Evolutionary conservation across 2,329 filamentous ascomycete species (phyloP), one percentile per base, ranked within the genome.

Genomic region (Aspergillus ochraceus): DNA sequence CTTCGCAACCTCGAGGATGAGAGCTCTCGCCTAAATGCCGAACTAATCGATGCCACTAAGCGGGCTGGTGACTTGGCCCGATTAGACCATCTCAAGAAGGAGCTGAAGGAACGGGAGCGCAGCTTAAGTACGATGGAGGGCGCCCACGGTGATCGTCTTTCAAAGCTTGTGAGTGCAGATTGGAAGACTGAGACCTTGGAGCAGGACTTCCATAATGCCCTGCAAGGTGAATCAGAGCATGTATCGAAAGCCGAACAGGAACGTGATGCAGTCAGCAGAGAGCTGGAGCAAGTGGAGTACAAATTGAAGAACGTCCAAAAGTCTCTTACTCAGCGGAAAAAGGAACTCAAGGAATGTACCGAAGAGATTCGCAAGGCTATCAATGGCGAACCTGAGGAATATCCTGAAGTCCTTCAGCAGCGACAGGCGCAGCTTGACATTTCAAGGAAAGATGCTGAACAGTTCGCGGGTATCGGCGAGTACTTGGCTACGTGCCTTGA

Each of bases 61-160:
- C 85, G 90, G 59, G 92, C 92, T 6, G 87, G 89, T 4, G 92
- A 96, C 63, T 85, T 92, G 42, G 95, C 94, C 12, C 89, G 90
- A 67, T 83, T 99, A 11, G 91, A 96, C 59, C 88, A 90, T 66
- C 83, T 93, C 36, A 92, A 90, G 69, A 93, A 92, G 67, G 90
- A 97, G 70, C 76, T 92, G 29, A 85, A 86, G 63, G 88, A 92
- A 65, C 86, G 89, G 57, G 86, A 90, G 72, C 84, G 86, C 36
- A 90, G 90, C 62, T 80, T 98, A 2, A 85, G 92, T 9, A 95
- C 91, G 0, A 86, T 97, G 79, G 86, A 81, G 62, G 86, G 81
- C 52, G 91, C 91, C 0, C 91, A 96, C 80, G 85, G 83, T 54
- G 81, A 88, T 36, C 90, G 90, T 65, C 81, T 99, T 22, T 81